Conservation (phyloP, 2,329 filamentous ascomycete genomes). For the Lasiodiplodia hormozganensis region DNA sequence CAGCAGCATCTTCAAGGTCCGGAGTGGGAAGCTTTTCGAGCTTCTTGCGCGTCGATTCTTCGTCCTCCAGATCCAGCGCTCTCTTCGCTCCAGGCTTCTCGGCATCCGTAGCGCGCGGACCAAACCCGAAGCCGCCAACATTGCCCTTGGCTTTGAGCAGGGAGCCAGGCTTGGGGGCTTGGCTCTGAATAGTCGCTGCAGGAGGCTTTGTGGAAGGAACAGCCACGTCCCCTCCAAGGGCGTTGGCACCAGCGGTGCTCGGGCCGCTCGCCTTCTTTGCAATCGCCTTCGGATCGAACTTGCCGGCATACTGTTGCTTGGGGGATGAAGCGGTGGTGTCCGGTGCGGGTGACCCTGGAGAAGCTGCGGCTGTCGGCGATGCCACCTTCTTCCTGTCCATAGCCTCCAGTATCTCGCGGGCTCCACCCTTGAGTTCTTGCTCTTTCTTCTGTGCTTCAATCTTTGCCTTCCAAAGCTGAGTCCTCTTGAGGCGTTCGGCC, state of each 20-base stretch:
- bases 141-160: constrained; percentile 73
- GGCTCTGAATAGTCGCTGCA: background rate
- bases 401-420: constrained; percentile 69
- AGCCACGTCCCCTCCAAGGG: constrained; percentile 63
- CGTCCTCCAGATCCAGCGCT: constrained; percentile 85
- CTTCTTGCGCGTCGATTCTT: constrained; percentile 85
- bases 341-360: constrained; percentile 40
- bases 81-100: constrained; percentile 74
- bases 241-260: constrained; percentile 61
- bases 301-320: constrained; percentile 71
- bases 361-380: constrained; percentile 12
- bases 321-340: constrained; percentile 29
- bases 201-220: constrained; percentile 11
- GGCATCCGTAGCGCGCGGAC: constrained; percentile 69
- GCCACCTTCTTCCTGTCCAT: constrained; percentile 71
- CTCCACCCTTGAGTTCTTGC: constrained; percentile 58
- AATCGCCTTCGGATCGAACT: constrained; percentile 87
- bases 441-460: constrained; percentile 81
- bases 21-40: constrained; percentile 83
- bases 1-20: constrained; percentile 50
- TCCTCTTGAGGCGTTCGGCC: constrained; percentile 67
- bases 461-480: constrained; percentile 60
- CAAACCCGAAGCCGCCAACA: constrained; percentile 83
- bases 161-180: background rate
- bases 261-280: constrained; percentile 74